These are phyloP conservation scores for Notholithocarpus densiflorus DNA, from an alignment of 306 rosid species.

Conservation along the genomic window DNA sequence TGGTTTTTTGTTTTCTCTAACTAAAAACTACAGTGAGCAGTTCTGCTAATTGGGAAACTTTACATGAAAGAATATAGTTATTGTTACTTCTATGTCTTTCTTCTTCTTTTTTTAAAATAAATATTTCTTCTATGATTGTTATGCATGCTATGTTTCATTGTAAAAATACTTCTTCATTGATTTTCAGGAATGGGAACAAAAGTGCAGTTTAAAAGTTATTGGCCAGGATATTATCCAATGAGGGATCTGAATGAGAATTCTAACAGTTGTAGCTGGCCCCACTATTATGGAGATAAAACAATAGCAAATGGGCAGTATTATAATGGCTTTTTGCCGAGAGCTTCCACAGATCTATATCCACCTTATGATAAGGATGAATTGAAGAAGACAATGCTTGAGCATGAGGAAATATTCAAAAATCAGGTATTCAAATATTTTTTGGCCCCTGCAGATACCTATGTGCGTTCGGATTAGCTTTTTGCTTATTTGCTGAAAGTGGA, in stretches of 20 bases:
- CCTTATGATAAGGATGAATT: conserved; percentile 65
- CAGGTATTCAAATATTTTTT: conserved; percentile 51
- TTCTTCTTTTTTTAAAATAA: too few species aligned
- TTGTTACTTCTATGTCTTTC: neutral
- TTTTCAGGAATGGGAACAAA: conserved; percentile 96
- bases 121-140: neutral
- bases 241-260: conserved; percentile 97
- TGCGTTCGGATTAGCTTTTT: too few species aligned
- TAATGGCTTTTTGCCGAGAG: conserved; percentile 51
- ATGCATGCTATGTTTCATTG: conserved; percentile 7
- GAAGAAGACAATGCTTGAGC: conserved; percentile 86
- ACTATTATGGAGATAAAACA: conserved; percentile 63
- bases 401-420: conserved; percentile 72
- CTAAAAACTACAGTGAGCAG: neutral
- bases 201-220: conserved; percentile 63
- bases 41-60: neutral
- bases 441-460: conserved; percentile 1
- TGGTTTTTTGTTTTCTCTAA: neutral
- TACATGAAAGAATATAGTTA: neutral
- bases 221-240: conserved; percentile 78
- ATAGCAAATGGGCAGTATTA: conserved; percentile 58
- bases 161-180: conserved; percentile 17
- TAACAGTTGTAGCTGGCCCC: conserved; percentile 84
- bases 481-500: too few species aligned
- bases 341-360: conserved; percentile 46